These are phyloP conservation scores for Combretum micranthum DNA, from an alignment of 345 rosid species.

Conservation along the genomic window DNA sequence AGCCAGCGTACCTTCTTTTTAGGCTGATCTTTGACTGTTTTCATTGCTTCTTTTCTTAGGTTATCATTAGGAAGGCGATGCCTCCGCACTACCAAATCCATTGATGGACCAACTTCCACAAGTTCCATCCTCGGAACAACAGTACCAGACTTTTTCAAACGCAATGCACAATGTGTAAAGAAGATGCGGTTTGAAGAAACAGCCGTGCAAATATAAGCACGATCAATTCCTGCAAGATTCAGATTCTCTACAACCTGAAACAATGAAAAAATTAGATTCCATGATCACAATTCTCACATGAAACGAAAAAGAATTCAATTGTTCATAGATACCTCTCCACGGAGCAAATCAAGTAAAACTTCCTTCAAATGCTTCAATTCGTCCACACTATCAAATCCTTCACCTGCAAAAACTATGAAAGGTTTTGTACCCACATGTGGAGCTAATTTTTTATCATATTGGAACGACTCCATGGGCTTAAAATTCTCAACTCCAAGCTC, in stretches of 20 bases:
- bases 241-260: slow-evolving; percentile 80
- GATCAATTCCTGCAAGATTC: slow-evolving; percentile 82
- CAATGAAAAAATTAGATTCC: slow-evolving; percentile 1
- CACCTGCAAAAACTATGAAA: slow-evolving; percentile 71
- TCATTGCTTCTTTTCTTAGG: slow-evolving; percentile 83
- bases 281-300: background rate
- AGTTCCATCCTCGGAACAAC: slow-evolving; percentile 88
- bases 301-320: background rate
- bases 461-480: slow-evolving; percentile 51
- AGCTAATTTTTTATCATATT: slow-evolving; percentile 69
- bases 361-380: slow-evolving; percentile 88
- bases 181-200: slow-evolving; percentile 53
- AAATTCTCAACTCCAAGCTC: slow-evolving; percentile 94
- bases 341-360: slow-evolving; percentile 68
- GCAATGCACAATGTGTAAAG: slow-evolving; percentile 76
- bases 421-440: slow-evolving; percentile 81
- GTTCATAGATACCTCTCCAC: slow-evolving; percentile 61
- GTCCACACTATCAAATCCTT: slow-evolving; percentile 72
- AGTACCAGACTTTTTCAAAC: slow-evolving; percentile 81
- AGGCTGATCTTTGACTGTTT: slow-evolving; percentile 49
- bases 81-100: slow-evolving; percentile 90
- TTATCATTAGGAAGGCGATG: slow-evolving; percentile 81
- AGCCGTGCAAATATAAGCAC: slow-evolving; percentile 79
- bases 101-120: slow-evolving; percentile 90
- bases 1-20: slow-evolving; percentile 70